Evolutionary conservation across 108 stramenopile genomes (phyloP).

Genomic region (Stephanodiscus triporus): DNA sequence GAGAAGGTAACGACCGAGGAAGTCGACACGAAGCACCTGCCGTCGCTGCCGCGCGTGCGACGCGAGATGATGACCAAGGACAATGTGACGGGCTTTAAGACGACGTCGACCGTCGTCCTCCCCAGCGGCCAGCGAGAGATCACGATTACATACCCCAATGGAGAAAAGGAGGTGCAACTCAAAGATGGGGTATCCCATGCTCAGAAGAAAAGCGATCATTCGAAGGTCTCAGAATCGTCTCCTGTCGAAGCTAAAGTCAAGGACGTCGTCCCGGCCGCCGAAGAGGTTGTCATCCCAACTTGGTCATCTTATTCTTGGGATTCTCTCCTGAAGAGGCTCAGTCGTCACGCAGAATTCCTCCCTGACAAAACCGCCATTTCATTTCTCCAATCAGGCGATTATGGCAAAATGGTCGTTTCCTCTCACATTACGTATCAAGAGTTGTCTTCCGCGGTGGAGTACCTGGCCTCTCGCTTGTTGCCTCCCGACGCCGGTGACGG

Average conservation of each 20-base stretch:
- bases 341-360: constrained; percentile 5
- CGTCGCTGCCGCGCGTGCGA: constrained; percentile 13
- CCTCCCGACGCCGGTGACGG: constrained; percentile 3
- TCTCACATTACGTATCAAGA: constrained; percentile 42
- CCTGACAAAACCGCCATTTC: constrained; percentile 48
- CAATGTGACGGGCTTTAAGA: constrained; percentile 32
- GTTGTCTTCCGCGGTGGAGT: constrained; percentile 32
- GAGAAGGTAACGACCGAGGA: constrained; percentile 11
- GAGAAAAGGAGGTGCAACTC: constrained; percentile 18
- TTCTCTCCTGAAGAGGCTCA: constrained; percentile 10
- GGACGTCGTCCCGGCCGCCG: too few species aligned
- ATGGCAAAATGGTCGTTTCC: constrained; percentile 20
- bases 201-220: too few species aligned
- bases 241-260: too few species aligned
- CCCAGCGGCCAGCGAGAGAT: constrained; percentile 20
- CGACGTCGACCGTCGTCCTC: constrained; percentile 16
- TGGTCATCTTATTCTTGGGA: constrained; percentile 15
- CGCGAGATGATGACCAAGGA: constrained; percentile 22
- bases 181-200: too few species aligned
- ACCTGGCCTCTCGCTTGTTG: constrained; percentile 43
- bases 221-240: too few species aligned
- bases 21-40: constrained; percentile 30
- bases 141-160: constrained; percentile 23
- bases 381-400: constrained; percentile 36
- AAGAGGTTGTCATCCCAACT: background rate